Percentiles rank a stretch among this genome's conserved stretches.
These are phyloP conservation scores for Neofusicoccum laricinum DNA, from an alignment of 2,329 filamentous ascomycete genomes.

Conservation along the genomic window DNA sequence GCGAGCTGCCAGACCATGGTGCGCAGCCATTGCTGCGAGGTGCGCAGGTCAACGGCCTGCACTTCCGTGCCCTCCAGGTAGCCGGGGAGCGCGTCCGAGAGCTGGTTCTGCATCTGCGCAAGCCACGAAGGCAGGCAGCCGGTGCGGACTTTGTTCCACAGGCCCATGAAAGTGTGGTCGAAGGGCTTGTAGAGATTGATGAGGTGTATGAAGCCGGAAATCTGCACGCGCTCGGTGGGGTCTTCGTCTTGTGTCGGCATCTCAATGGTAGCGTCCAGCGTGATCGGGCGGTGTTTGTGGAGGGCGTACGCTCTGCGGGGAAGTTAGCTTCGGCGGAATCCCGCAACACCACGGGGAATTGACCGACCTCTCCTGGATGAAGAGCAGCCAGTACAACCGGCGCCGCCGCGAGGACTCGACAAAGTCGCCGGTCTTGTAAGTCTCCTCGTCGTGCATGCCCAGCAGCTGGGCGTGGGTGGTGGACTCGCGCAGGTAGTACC, in stretches of 20 bases:
- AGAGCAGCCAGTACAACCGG: constrained; percentile 61
- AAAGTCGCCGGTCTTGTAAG: constrained; percentile 49
- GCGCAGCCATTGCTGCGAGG: constrained; percentile 69
- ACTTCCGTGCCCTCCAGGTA: constrained; percentile 61
- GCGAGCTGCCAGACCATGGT: constrained; percentile 72
- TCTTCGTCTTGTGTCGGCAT: constrained; percentile 51
- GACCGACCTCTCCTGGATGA: constrained; percentile 57
- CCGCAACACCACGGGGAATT: constrained; percentile 3
- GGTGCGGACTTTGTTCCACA: constrained; percentile 59
- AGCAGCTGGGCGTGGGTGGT: constrained; percentile 59
- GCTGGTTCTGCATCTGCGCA: constrained; percentile 48
- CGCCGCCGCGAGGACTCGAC: constrained; percentile 54
- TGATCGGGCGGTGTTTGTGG: constrained; percentile 61
- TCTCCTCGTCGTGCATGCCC: constrained; percentile 57
- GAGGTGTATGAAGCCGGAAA: constrained; percentile 59
- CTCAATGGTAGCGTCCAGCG: constrained; percentile 58
- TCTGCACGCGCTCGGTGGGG: constrained; percentile 53
- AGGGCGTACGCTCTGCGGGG: constrained; percentile 59
- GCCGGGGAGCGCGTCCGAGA: constrained; percentile 52
- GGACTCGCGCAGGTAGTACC: constrained; percentile 61
- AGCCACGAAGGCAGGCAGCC: constrained; percentile 47
- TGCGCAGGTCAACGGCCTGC: constrained; percentile 66
- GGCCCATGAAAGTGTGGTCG: constrained; percentile 60
- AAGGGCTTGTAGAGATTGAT: constrained; percentile 62
- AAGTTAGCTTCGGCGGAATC: constrained; percentile 17